phyloP scores from a whole-genome alignment of 208 protist genomes.

The Endotrypanum monterogeii region DNA sequence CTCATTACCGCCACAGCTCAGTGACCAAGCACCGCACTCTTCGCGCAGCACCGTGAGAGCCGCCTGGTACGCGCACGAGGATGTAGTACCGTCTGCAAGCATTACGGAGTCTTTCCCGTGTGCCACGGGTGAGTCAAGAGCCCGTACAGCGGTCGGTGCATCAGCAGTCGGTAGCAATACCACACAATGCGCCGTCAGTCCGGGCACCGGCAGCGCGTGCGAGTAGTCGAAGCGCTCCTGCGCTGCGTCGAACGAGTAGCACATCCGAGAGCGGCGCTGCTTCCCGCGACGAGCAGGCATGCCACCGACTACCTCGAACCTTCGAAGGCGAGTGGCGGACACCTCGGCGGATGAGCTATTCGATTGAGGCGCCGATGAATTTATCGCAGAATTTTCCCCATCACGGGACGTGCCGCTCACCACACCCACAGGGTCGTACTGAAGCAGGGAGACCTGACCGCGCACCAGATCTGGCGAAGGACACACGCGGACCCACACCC shows the following conservation, averaged over 20 bases:
- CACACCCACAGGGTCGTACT: conserved; percentile 18
- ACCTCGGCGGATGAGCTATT: neutral
- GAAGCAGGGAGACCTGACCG: conserved; percentile 37
- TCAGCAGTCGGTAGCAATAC: conserved; percentile 21
- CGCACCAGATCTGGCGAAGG: conserved; percentile 46
- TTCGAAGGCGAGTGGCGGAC: conserved; percentile 12
- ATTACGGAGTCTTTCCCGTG: neutral
- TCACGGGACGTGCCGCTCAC: neutral
- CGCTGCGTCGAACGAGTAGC: conserved; percentile 42
- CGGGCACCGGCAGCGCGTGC: conserved; percentile 37
- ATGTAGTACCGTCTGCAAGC: conserved; percentile 1
- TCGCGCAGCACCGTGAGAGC: conserved; percentile 9
- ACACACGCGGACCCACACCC: conserved; percentile 49
- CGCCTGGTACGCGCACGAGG: neutral
- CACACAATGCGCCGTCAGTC: conserved; percentile 47
- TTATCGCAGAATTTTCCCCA: neutral
- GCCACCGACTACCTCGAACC: conserved; percentile 53
- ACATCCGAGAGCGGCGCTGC: conserved; percentile 50
- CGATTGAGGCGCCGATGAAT: neutral
- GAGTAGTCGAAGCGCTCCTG: conserved; percentile 44
- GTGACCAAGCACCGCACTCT: conserved; percentile 19
- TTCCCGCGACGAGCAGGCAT: conserved; percentile 44
- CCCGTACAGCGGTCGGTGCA: neutral
- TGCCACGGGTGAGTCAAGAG: neutral
- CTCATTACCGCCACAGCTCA: conserved; percentile 49